Evolutionary conservation across 441 rosid species (phyloP).

Genomic region (Geranium incanum): DNA sequence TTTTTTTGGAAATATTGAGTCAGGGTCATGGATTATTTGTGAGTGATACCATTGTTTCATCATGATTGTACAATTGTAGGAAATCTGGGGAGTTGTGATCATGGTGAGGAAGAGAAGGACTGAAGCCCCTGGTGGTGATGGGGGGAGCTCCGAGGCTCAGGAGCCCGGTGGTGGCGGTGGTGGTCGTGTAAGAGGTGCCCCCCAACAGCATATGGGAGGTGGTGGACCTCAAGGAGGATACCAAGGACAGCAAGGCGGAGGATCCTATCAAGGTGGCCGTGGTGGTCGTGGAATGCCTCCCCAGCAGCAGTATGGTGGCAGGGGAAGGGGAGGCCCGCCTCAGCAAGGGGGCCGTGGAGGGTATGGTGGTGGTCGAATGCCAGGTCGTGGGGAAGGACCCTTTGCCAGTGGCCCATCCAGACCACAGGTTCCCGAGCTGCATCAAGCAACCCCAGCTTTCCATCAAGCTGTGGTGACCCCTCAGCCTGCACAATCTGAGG

Average conservation of each 20-base stretch:
- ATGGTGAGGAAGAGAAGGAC: conserved; percentile 1
- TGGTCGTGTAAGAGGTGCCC: conserved; percentile 38
- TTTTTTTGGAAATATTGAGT: no score
- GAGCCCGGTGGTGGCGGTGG: conserved; percentile 25
- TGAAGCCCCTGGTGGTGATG: background rate
- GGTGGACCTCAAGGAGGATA: conserved; percentile 13
- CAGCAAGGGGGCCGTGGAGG: conserved; percentile 53
- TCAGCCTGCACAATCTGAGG: conserved; percentile 47
- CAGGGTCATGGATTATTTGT: background rate
- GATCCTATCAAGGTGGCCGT: conserved; percentile 45
- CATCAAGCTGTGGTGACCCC: conserved; percentile 47
- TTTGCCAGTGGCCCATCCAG: conserved; percentile 48
- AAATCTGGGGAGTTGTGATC: background rate
- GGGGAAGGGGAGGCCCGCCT: background rate
- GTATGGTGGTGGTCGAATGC: conserved; percentile 24
- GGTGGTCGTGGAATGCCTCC: conserved; percentile 49
- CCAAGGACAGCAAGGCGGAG: conserved; percentile 38
- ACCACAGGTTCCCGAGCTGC: conserved; percentile 82
- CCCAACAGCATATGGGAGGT: conserved; percentile 35
- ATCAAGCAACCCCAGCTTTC: conserved; percentile 74
- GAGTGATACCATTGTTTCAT: background rate
- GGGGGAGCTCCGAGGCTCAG: conserved; percentile 5
- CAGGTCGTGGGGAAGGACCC: conserved; percentile 37
- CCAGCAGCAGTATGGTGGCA: conserved; percentile 41
- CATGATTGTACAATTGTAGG: background rate